These are phyloP conservation scores for Fusarium compactum DNA, from an alignment of 2,329 filamentous ascomycete species.

Conservation along the genomic window DNA sequence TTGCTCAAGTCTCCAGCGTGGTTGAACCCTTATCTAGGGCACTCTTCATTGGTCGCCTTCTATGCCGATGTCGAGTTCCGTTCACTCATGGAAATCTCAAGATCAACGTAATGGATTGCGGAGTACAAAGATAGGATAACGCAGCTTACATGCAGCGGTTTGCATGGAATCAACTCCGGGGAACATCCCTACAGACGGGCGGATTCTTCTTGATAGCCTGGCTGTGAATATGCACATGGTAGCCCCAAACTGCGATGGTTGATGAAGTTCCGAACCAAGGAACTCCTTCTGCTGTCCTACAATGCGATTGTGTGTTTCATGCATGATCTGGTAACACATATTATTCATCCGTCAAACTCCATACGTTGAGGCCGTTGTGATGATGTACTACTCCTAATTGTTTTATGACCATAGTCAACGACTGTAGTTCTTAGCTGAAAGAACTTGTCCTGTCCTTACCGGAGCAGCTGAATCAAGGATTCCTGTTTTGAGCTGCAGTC, in stretches of 20 bases:
- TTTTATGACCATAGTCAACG: neutral
- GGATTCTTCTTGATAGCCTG: neutral
- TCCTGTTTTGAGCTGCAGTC: slow-evolving; percentile 32
- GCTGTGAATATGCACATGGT: slow-evolving; percentile 12
- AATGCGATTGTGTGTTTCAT: slow-evolving; percentile 12
- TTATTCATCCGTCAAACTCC: neutral
- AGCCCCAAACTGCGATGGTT: slow-evolving; percentile 5
- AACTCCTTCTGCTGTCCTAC: slow-evolving; percentile 18
- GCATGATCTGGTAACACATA: slow-evolving; percentile 34
- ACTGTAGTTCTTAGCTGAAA: neutral
- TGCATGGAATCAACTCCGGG: slow-evolving; percentile 6
- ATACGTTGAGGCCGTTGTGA: neutral
- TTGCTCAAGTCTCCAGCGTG: slow-evolving; percentile 11
- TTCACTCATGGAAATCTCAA: slow-evolving; percentile 37
- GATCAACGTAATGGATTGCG: slow-evolving; percentile 36
- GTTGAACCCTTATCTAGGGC: slow-evolving; percentile 37
- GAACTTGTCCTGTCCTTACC: slow-evolving; percentile 12
- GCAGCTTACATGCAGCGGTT: neutral
- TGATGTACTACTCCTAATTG: neutral
- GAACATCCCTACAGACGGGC: slow-evolving; percentile 9
- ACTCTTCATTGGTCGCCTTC: slow-evolving; percentile 21
- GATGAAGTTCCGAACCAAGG: neutral
- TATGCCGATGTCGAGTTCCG: slow-evolving; percentile 14
- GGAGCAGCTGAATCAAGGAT: slow-evolving; percentile 20
- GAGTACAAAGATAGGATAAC: slow-evolving; percentile 17